These are phyloP conservation scores for Auriscalpium microsporum DNA, from an alignment of 768 basidiomycete genomes.

Conservation along the genomic window DNA sequence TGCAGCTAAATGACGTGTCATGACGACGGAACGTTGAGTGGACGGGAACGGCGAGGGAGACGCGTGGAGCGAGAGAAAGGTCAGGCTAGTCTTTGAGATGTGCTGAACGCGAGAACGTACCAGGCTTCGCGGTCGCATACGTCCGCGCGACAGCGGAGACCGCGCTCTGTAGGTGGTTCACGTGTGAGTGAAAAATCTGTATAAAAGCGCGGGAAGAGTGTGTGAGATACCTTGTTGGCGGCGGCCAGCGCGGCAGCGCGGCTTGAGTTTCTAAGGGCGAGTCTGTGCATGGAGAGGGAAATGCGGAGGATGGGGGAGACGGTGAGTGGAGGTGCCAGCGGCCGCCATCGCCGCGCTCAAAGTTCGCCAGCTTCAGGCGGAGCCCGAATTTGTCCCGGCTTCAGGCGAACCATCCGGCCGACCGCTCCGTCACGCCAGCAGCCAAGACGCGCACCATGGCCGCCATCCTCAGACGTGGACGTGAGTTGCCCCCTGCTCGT, in stretches of 20 bases:
- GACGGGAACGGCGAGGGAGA: conserved; percentile 4
- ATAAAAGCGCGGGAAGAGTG: conserved; percentile 13
- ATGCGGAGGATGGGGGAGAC: conserved; percentile 31
- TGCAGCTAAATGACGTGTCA: conserved; percentile 59
- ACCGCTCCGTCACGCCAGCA: neutral
- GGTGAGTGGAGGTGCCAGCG: conserved; percentile 27
- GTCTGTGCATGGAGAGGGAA: conserved; percentile 62
- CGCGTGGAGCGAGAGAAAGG: neutral
- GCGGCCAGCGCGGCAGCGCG: conserved; percentile 70
- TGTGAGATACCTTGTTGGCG: conserved; percentile 46
- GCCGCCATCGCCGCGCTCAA: conserved; percentile 13
- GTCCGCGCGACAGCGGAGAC: conserved; percentile 52
- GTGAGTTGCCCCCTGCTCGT: neutral
- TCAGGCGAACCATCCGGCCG: neutral
- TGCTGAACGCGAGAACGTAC: conserved; percentile 37
- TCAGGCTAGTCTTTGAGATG: conserved; percentile 11
- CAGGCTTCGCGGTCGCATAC: conserved; percentile 98
- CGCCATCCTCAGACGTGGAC: conserved; percentile 7
- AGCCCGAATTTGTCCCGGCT: conserved; percentile 7
- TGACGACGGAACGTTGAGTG: conserved; percentile 28
- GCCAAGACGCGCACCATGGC: conserved; percentile 4
- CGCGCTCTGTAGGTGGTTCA: conserved; percentile 25
- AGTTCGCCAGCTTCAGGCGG: conserved; percentile 12
- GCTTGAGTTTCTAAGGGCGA: conserved; percentile 78
- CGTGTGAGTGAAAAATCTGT: conserved; percentile 6